Base-by-base conservation (phyloP, 2,329 filamentous ascomycete species). In the Sporothrix mexicana region DNA sequence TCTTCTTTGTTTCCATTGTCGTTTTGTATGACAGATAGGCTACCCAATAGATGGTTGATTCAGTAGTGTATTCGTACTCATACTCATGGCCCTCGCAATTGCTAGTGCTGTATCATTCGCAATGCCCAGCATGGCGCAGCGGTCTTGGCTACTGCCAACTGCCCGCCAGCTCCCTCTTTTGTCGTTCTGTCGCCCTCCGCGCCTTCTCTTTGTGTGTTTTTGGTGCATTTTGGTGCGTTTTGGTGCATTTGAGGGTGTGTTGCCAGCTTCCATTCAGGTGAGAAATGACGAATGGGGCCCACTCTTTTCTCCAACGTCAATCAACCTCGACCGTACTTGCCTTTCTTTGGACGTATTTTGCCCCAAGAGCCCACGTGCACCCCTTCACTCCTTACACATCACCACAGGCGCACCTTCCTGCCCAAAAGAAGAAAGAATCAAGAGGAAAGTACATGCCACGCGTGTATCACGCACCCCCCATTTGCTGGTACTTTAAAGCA, bases 241-340 rank as follows among this genome's bases (percentile, higher is more conserved):
- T 64, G 36, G 61, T 64, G 25, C 3, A 20, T 47, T 43, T 62
- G 53, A 12, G 4, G 55, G 25, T 12, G 55, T 23, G 25, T 13
- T 59, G 55, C 55, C 25, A 59, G 55, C 45, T 67, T 67, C 9
- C 61, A 43, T 66, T 66, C 41, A 62, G 30, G 30, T 3, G 30
- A 36, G 30, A 36, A 36, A 36, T 70, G 69, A 70, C 69, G 55
- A 62, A 49, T 62, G 23, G 30, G 69, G 17, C 55, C 69, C 69
- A 62, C 69, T 70, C 13, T 62, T 70, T 51, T 45, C n/a, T 61
- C 53, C 68, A 70, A 70, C 55, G 45, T 67, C 64, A 51, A 49
- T 67, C 64, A 51, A 49, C 45, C 64, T 36, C 25, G 13, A 41
- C 36, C 30, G 36, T 30, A 23, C 64, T 36, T 47, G 13, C 20